These are phyloP conservation scores for Trametes villosa DNA, from an alignment of 768 basidiomycete species.

Conservation along the genomic window DNA sequence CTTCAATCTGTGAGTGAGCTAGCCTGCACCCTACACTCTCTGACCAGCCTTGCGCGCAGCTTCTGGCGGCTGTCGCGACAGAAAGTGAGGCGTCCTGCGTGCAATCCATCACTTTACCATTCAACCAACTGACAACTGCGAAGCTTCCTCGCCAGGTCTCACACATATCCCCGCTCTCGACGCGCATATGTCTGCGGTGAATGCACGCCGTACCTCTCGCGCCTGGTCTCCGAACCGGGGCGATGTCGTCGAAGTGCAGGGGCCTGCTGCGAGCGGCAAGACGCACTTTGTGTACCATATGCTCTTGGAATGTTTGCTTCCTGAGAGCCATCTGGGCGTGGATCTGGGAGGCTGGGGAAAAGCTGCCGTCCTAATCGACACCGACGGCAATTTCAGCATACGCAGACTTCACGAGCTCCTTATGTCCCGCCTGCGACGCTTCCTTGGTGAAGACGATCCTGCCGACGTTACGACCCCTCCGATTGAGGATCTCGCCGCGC, in stretches of 20 bases:
- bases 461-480: slow-evolving; percentile 1
- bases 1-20: slow-evolving; percentile 20
- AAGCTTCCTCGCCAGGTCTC: slow-evolving; percentile 37
- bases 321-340: slow-evolving; percentile 38
- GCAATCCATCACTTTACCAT: slow-evolving; percentile 1
- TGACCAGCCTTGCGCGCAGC: slow-evolving; percentile 34
- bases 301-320: slow-evolving; percentile 61
- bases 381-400: slow-evolving; percentile 67
- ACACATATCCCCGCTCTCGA: slow-evolving; percentile 43
- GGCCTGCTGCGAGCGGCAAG: slow-evolving; percentile 75
- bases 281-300: slow-evolving; percentile 76
- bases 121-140: neutral
- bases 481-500: slow-evolving; percentile 37
- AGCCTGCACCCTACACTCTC: no score
- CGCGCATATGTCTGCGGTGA: slow-evolving; percentile 28
- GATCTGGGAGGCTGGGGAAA: slow-evolving; percentile 63
- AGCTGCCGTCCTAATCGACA: slow-evolving; percentile 70
- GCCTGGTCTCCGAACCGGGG: slow-evolving; percentile 49
- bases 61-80: slow-evolving; percentile 46
- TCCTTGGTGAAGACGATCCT: slow-evolving; percentile 23
- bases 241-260: slow-evolving; percentile 78
- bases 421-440: slow-evolving; percentile 45
- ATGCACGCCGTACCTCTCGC: slow-evolving; percentile 17
- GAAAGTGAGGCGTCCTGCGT: slow-evolving; percentile 37
- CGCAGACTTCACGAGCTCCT: slow-evolving; percentile 58